A percentile compares a stretch with the other conserved stretches of the same genome.
These are phyloP conservation scores for Neofusicoccum kwambonambiense DNA, from an alignment of 2,329 filamentous ascomycete genomes.

Conservation along the genomic window DNA sequence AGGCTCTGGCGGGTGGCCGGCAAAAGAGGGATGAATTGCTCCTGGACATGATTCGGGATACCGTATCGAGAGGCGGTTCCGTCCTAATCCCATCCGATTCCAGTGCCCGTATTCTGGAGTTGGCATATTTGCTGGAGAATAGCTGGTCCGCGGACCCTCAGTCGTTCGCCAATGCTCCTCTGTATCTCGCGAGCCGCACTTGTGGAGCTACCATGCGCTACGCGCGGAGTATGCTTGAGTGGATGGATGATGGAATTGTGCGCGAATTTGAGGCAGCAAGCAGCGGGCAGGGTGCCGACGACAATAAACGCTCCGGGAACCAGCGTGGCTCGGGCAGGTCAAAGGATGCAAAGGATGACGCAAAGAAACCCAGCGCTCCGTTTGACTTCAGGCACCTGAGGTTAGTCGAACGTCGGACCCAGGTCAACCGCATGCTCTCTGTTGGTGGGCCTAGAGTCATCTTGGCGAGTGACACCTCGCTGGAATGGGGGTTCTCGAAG, in stretches of 20 bases:
- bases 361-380: constrained; percentile 61
- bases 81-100: constrained; percentile 94
- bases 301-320: constrained; percentile 32
- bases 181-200: constrained; percentile 84
- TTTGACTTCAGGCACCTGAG: constrained; percentile 89
- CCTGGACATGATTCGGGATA: constrained; percentile 75
- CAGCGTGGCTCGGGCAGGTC: constrained; percentile 38
- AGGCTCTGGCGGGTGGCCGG: constrained; percentile 68
- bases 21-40: constrained; percentile 83
- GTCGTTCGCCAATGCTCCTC: constrained; percentile 44
- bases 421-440: constrained; percentile 69
- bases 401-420: constrained; percentile 76
- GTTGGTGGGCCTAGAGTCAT: constrained; percentile 67
- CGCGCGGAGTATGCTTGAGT: constrained; percentile 93
- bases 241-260: constrained; percentile 97
- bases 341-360: constrained; percentile 38
- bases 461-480: constrained; percentile 81
- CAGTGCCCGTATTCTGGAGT: constrained; percentile 86
- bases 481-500: constrained; percentile 95
- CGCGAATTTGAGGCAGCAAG: constrained; percentile 79
- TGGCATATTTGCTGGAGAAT: constrained; percentile 89
- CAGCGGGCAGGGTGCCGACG: constrained; percentile 30
- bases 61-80: constrained; percentile 78
- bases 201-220: constrained; percentile 87
- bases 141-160: constrained; percentile 64